Evolutionary conservation across 2,329 filamentous ascomycete genomes (phyloP).

Genomic region (Monosporascus sp.): DNA sequence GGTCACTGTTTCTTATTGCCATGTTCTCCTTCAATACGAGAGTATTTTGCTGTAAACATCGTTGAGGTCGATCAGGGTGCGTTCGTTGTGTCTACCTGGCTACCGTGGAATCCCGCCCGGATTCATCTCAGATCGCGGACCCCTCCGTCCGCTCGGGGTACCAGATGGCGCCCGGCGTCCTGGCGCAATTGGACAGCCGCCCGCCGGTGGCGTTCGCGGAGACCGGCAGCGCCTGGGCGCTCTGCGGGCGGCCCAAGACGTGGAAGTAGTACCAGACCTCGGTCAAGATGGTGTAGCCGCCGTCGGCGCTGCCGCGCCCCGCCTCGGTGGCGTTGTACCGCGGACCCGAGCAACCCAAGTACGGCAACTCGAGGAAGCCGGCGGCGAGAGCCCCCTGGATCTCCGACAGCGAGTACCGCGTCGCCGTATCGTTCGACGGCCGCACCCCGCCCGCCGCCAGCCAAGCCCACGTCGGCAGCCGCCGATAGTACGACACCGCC

Average conservation of each 20-base stretch:
- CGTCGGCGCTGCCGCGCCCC: slow-evolving; percentile 49
- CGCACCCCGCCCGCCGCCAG: slow-evolving; percentile 47
- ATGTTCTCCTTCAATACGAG: no score
- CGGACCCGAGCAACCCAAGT: slow-evolving; percentile 57
- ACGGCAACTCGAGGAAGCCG: slow-evolving; percentile 50
- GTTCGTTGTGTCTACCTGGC: no score
- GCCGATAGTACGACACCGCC: slow-evolving; percentile 50
- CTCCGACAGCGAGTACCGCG: slow-evolving; percentile 47
- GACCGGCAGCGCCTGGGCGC: slow-evolving; percentile 38
- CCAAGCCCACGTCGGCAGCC: slow-evolving; percentile 57
- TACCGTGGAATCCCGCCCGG: no score
- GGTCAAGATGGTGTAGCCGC: slow-evolving; percentile 49
- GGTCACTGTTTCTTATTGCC: no score
- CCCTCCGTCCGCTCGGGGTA: slow-evolving; percentile 48
- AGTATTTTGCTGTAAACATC: no score
- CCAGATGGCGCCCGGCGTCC: slow-evolving; percentile 43
- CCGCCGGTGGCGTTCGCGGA: slow-evolving; percentile 42
- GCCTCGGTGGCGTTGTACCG: slow-evolving; percentile 55
- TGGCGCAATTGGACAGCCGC: slow-evolving; percentile 50
- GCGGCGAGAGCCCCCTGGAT: slow-evolving; percentile 46
- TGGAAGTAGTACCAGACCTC: slow-evolving; percentile 67
- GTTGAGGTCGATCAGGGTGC: no score
- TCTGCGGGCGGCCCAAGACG: slow-evolving; percentile 52
- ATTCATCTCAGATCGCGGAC: slow-evolving; percentile 21
- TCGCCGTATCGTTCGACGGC: slow-evolving; percentile 55